These are phyloP conservation scores for Zalaria obscura DNA, from an alignment of 2,329 filamentous ascomycete genomes.

Conservation along the genomic window DNA sequence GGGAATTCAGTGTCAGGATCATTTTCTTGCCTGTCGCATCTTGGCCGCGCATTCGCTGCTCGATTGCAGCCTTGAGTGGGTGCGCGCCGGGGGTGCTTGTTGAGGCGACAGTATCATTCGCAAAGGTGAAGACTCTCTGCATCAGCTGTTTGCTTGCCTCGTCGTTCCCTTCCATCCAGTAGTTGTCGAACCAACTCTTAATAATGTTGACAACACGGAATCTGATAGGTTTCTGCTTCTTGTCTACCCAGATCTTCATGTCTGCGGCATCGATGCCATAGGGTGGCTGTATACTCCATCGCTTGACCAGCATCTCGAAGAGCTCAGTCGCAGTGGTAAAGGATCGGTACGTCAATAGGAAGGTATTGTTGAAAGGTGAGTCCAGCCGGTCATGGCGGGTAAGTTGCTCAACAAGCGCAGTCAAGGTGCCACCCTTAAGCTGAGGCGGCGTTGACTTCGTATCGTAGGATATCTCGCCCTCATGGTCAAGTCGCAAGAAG, in stretches of 20 bases:
- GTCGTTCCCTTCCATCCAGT: conserved; percentile 93
- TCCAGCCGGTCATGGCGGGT: conserved; percentile 93
- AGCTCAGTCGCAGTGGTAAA: conserved; percentile 85
- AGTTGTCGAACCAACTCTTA: conserved; percentile 96
- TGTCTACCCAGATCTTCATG: conserved; percentile 77
- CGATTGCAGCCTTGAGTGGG: conserved; percentile 72
- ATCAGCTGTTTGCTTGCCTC: conserved; percentile 75
- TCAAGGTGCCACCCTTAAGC: conserved; percentile 77
- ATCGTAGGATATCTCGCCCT: conserved; percentile 82
- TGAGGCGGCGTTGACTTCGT: conserved; percentile 59
- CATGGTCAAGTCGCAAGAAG: conserved; percentile 74
- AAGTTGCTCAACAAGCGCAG: conserved; percentile 83
- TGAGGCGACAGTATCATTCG: conserved; percentile 79
- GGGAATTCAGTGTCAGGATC: conserved; percentile 64
- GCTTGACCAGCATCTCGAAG: conserved; percentile 80
- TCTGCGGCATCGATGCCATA: conserved; percentile 62
- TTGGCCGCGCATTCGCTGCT: conserved; percentile 77
- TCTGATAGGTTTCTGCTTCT: conserved; percentile 89
- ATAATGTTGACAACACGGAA: conserved; percentile 96
- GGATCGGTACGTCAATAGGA: conserved; percentile 89
- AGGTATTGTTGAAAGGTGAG: conserved; percentile 92
- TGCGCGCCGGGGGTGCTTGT: conserved; percentile 83
- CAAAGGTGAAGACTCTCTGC: conserved; percentile 78
- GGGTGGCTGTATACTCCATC: conserved; percentile 86
- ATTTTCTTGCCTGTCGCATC: conserved; percentile 76